Base-by-base conservation (phyloP, 352 stramenopile genomes). In the Globisporangium alternatum region DNA sequence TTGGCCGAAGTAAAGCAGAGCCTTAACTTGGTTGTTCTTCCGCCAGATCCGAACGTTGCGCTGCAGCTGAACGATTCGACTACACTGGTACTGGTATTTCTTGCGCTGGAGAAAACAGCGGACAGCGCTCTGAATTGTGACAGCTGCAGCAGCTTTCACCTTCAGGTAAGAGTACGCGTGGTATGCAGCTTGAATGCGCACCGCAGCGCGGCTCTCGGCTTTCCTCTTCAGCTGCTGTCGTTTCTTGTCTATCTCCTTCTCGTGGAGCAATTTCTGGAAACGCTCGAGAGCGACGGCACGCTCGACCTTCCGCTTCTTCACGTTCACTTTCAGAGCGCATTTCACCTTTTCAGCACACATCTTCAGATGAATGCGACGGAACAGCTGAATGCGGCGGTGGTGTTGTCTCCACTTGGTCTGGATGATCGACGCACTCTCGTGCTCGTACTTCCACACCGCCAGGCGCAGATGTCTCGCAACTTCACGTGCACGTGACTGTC, bases 251-350 rank as follows among this genome's bases (percentile, higher is more conserved):
- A 57, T 49, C 12, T 81, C 67, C 49, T 78, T 70, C 21, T 69
- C 57, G 51, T 72, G 62, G 28, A 82, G 66, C 57, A 79, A 56
- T 21, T 64, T 60, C 41, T 86, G 64, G 53, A 80, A 80, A 12
- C 59, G 73, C 33, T 76, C 67, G 25, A 80, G 28, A 31, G 76
- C 71, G 28, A 71, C 17, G 25, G 67, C 65, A 21, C 76, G 51
- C 43, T 78, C 49, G 13, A 37, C 17, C 30, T 67, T 65, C 13
- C 60, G 58, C 35, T 51, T 62, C 22, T 54, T 37, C 2, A 71
- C 60, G 39, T 72, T 71, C n/a, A 22, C 33, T 19, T 45, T 68
- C 0, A 80, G 30, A 2, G 68, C 48, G n/a, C 64, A 45, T 15
- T 59, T 64, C 15, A 71, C 15, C 15, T 58, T 68, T 25, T 54